Conservation (phyloP, 2,329 filamentous ascomycete genomes). For the Pseudogymnoascus sp. region DNA sequence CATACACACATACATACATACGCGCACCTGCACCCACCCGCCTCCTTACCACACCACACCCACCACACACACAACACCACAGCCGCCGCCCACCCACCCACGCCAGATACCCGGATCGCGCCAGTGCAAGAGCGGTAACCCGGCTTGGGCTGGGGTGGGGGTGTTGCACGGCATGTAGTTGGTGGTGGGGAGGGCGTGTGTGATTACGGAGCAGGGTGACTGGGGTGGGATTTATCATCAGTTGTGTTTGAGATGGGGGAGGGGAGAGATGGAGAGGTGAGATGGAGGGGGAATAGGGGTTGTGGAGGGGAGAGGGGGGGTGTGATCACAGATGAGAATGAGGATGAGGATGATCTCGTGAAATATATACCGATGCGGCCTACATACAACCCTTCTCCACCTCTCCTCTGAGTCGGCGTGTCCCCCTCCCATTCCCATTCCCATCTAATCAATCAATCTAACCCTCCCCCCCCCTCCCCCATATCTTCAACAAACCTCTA, state of each 20-base stretch:
- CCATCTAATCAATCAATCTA: not conserved
- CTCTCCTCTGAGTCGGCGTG: too few species aligned
- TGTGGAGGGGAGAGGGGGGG: too few species aligned
- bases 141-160: not conserved
- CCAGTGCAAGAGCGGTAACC: not conserved
- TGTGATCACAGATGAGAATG: too few species aligned
- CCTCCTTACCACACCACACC: not conserved
- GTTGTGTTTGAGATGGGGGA: not conserved
- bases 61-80: not conserved
- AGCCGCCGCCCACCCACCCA: not conserved
- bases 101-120: not conserved
- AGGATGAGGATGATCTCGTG: too few species aligned
- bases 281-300: too few species aligned
- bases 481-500: not conserved
- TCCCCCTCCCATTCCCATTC: not conserved
- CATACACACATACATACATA: not conserved
- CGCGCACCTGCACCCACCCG: not conserved
- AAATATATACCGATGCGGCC: too few species aligned
- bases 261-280: too few species aligned
- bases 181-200: not conserved
- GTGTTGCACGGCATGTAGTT: not conserved
- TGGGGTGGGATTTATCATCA: not conserved
- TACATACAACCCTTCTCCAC: too few species aligned
- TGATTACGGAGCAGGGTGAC: not conserved
- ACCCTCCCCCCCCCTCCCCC: not conserved